Evolutionary conservation across 2,329 filamentous ascomycete species (phyloP).

Genomic region (Curvularia eragrostidis): DNA sequence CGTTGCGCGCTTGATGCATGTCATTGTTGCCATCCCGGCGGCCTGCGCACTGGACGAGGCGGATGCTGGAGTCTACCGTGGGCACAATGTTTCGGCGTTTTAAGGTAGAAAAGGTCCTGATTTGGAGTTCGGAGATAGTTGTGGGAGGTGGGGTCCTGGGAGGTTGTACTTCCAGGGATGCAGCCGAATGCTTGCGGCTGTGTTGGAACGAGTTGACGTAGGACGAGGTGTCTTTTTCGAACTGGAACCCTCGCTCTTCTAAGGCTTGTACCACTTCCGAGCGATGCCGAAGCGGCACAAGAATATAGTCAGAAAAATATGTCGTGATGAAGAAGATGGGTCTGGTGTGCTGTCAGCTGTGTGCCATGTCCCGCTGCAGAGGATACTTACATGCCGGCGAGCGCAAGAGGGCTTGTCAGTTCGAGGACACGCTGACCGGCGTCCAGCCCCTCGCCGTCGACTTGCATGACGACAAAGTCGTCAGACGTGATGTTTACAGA

Average conservation of each 20-base stretch:
- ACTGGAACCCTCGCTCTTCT: constrained; percentile 80
- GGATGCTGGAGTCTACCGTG: constrained; percentile 70
- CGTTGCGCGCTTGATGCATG: constrained; percentile 33
- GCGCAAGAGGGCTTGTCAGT: constrained; percentile 84
- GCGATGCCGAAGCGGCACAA: constrained; percentile 79
- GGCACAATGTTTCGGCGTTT: constrained; percentile 77
- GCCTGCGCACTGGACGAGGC: constrained; percentile 83
- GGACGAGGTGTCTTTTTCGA: constrained; percentile 67
- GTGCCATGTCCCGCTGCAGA: neutral
- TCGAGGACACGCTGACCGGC: constrained; percentile 91
- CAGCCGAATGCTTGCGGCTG: constrained; percentile 55
- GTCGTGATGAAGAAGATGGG: constrained; percentile 99
- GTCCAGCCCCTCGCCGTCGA: constrained; percentile 88
- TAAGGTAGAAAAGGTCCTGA: constrained; percentile 83
- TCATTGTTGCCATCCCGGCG: constrained; percentile 52
- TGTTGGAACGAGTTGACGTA: constrained; percentile 66
- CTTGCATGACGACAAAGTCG: constrained; percentile 85
- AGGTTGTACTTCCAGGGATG: constrained; percentile 54
- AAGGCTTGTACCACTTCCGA: constrained; percentile 78
- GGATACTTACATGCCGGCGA: constrained; percentile 76
- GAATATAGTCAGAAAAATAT: constrained; percentile 96
- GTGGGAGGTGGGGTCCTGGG: constrained; percentile 79
- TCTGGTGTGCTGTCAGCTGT: constrained; percentile 45
- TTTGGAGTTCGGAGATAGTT: constrained; percentile 79
- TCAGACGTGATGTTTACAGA: constrained; percentile 78